Evolutionary conservation across 2,329 filamentous ascomycete species (phyloP), one percentile per base, ranked within the genome.

Genomic region (Arthrinium puccinioides): DNA sequence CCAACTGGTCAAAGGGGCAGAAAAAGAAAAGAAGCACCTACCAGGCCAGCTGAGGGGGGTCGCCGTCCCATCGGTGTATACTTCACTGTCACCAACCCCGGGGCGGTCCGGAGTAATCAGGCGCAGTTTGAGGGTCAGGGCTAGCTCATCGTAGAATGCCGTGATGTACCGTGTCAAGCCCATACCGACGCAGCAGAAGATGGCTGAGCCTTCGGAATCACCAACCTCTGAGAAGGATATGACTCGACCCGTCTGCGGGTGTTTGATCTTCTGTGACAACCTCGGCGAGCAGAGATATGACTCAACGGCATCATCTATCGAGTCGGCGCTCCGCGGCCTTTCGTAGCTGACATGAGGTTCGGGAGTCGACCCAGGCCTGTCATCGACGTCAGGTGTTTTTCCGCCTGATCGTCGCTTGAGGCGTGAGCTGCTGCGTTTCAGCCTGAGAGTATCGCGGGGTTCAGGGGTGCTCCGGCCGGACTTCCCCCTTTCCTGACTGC

Each of bases 191-290:
- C 92, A 98, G 56, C 92, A 94, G 49, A 98, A 89, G 2, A 98
- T 87, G 3, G 88, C 90, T 47, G 84, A 90, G 2, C 92, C 92
- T 29, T 90, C 79, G 0, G 89, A 81, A 57, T 97, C 89, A 11
- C 92, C 92, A 3, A 98, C 92, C 59, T 98, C 92, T 0, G 90
- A 97, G 54, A 96, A 98, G 1, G 88, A 94, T 47, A 98, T 96
- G 4, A 84, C 72, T 13, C 92, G 79, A 2, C 89, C 88, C 0
- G 86, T 94, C 41, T 86, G 82, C 1, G 88, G 87, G 59, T 96
- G 87, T 16, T 73, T 72, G 36, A 97, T 87, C 61, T 84, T 94
- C 53, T 95, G 89, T 4, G 87, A 94, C 37, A 98, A 63, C 7
- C 89, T 79, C 0, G 87, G 81, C 9, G 87, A 87, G 50, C 80